Base-by-base conservation (phyloP, 2,329 filamentous ascomycete genomes). In the Talaromyces sp. region DNA sequence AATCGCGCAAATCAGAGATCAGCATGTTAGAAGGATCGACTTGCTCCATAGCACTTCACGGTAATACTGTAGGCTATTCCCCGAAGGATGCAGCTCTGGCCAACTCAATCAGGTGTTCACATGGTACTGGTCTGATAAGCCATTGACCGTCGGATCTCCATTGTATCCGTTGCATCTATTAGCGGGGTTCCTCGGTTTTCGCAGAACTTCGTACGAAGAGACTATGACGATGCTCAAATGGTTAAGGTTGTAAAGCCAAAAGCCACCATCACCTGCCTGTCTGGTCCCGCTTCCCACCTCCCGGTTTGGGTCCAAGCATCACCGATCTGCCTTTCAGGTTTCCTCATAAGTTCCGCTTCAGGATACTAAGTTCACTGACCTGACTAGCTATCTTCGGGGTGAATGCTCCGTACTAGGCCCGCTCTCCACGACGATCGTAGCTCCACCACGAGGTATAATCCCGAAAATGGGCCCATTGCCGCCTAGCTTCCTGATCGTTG, bases 231-330 rank as follows among this genome's bases (percentile, higher is more conserved):
- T 35, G 7, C 4, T 13, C 33, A 35, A n/a, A 19, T 32, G 8
- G 2, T 20, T 11, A 43, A 13, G 16, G 29, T 4, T 35, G 6
- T 13, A 35, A 44, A 29, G 17, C 33, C 14, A 17, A 33, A 11
- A 24, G n/a, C 13, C 7, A 45, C 13, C 30, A 36, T 17, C 27
- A 13, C 11, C 44, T 9, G n/a, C 32, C 13, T n/a, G 13, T 35
- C 13, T 47, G n/a, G 11, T n/a, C 46, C 37, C 40, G 39, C 29
- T 45, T 27, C 17, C 44, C 47, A 6, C 17, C 33, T 49, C 30
- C 24, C 36, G 24, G 24, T 49, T n/a, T 10, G 47, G 50, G 52
- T 11, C 52, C 54, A 56, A 61, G 52, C 49, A 60, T 43, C 7
- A 11, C 20, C 20, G 55, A 56, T 60, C 52, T 44, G 42, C 60